Conservation (phyloP, 106 monocot genomes). For the Dendrobium catenatum region DNA sequence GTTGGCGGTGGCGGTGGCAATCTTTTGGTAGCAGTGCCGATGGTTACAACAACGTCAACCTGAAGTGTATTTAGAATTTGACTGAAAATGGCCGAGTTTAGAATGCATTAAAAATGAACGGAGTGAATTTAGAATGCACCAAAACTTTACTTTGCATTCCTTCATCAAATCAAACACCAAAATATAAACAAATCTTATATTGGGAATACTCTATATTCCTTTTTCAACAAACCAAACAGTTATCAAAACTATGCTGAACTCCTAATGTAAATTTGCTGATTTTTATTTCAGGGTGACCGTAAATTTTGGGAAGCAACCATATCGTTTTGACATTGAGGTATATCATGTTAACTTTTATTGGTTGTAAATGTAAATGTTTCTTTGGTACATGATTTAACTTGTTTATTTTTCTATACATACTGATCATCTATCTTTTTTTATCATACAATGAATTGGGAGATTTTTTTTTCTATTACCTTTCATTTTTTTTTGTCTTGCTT, state of each 20-base stretch:
- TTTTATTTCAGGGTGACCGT: conserved; percentile 56
- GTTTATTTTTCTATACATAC: neutral
- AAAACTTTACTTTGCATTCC: too few relatives aligned
- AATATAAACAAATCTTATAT: too few relatives aligned
- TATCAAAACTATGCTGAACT: neutral
- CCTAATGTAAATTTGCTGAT: neutral
- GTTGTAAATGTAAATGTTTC: neutral
- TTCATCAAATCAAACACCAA: too few relatives aligned
- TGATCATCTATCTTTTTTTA: neutral
- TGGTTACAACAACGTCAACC: too few relatives aligned
- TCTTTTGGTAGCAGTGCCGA: too few relatives aligned
- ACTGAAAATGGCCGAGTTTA: too few relatives aligned
- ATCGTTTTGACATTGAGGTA: conserved; percentile 90
- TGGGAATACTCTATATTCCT: too few relatives aligned
- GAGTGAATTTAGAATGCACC: too few relatives aligned
- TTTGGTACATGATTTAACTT: neutral
- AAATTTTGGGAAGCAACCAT: conserved; percentile 87
- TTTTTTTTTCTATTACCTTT: neutral
- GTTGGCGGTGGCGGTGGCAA: too few relatives aligned
- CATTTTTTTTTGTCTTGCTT: neutral
- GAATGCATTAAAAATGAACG: too few relatives aligned
- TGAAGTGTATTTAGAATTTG: too few relatives aligned
- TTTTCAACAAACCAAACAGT: too few relatives aligned
- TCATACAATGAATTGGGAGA: neutral
- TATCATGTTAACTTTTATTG: neutral